These are phyloP conservation scores for Fomitopsis palustris DNA, from an alignment of 1,284 basidiomycete genomes.

Conservation along the genomic window DNA sequence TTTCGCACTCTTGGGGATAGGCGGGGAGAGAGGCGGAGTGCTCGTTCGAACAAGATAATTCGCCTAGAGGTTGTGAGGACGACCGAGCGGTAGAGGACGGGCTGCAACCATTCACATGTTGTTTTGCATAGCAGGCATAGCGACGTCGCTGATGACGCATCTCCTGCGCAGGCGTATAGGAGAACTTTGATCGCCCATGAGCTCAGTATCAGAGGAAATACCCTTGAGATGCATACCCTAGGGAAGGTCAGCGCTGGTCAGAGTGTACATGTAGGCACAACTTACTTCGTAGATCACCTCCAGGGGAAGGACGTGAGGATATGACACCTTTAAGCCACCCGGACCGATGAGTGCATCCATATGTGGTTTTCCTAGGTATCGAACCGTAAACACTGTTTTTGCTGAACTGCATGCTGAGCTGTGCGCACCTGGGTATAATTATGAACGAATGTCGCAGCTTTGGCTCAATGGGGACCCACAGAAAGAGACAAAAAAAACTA, in stretches of 20 bases:
- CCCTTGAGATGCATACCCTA: too few species aligned
- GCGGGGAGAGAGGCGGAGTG: constrained; percentile 9
- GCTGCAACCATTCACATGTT: constrained; percentile 28
- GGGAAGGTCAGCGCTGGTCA: not conserved
- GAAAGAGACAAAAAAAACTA: not conserved
- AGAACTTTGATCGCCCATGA: constrained; percentile 11
- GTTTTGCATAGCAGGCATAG: constrained; percentile 27
- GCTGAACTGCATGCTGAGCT: too few species aligned
- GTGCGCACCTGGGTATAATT: too few species aligned
- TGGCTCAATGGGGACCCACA: not conserved
- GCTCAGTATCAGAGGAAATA: too few species aligned
- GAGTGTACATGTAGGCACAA: not conserved
- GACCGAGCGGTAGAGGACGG: constrained; percentile 31
- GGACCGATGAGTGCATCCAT: not conserved
- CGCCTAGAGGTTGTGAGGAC: constrained; percentile 23
- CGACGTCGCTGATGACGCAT: constrained; percentile 9
- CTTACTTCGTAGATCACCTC: constrained; percentile 2
- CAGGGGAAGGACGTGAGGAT: constrained; percentile 2
- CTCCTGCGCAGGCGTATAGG: not conserved
- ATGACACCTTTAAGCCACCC: not conserved
- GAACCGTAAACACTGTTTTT: too few species aligned
- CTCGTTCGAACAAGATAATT: constrained; percentile 25
- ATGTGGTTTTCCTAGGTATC: not conserved
- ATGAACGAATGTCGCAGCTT: not conserved
- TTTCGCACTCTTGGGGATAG: constrained; percentile 21